phyloP scores from a whole-genome alignment of 106 monocot species.

The Triglochin maritima region DNA sequence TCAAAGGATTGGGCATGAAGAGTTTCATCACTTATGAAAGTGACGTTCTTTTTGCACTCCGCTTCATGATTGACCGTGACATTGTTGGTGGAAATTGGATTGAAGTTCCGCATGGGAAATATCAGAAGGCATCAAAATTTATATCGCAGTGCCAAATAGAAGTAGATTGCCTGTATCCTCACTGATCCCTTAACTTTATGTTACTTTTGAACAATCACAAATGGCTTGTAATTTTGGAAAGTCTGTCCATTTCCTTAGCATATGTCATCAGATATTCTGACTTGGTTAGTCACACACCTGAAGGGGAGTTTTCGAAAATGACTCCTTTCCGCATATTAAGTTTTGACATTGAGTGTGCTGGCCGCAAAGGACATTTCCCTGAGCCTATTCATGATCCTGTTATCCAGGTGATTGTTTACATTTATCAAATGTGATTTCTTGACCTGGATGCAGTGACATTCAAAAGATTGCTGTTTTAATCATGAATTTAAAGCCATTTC shows the following conservation, averaged over 20 bases:
- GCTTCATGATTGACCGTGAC: slow-evolving; percentile 95
- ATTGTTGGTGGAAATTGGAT: slow-evolving; percentile 99
- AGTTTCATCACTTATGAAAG: slow-evolving; percentile 95
- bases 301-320: slow-evolving; percentile 95
- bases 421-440: background rate
- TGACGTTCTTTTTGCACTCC: slow-evolving; percentile 94
- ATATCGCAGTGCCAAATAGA: slow-evolving; percentile 91
- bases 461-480: background rate
- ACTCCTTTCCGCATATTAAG: slow-evolving; percentile 98
- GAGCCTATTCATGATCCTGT: slow-evolving; percentile 97
- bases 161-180: slow-evolving; percentile 92
- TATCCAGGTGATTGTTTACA: slow-evolving; percentile 60
- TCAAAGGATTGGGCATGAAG: slow-evolving; percentile 90
- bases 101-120: slow-evolving; percentile 77
- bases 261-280: slow-evolving; percentile 57
- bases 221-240: background rate
- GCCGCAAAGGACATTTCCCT: slow-evolving; percentile 96
- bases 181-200: background rate
- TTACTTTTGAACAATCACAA: background rate
- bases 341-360: slow-evolving; percentile 99
- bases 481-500: background rate
- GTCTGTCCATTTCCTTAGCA: slow-evolving; percentile 25
- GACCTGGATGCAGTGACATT: background rate
- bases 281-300: slow-evolving; percentile 81
- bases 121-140: slow-evolving; percentile 39